Evolutionary conservation across 2,329 filamentous ascomycete species (phyloP).

Genomic region (Neopestalotiopsis clavispora): DNA sequence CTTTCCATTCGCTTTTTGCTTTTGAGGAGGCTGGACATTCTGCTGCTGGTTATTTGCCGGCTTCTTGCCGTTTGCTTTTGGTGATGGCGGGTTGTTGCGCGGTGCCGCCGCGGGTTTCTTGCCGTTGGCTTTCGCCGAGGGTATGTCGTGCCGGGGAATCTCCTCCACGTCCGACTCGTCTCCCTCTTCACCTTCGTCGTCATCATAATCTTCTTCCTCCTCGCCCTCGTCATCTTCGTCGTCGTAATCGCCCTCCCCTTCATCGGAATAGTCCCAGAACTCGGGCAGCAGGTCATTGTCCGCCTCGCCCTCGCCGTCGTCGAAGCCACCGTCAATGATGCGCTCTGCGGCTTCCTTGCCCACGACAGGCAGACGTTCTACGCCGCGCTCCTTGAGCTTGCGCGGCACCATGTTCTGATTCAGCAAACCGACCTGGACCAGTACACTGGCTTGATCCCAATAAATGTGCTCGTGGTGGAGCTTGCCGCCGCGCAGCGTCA

Average conservation of each 20-base stretch:
- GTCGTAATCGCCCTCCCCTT: conserved; percentile 20
- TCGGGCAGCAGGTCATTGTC: conserved; percentile 46
- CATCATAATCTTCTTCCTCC: background rate
- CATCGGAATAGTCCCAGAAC: conserved; percentile 38
- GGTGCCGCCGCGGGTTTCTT: background rate
- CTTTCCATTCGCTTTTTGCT: conserved; percentile 1
- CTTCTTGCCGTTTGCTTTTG: background rate
- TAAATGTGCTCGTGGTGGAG: conserved; percentile 70
- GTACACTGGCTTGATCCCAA: conserved; percentile 70
- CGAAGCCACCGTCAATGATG: conserved; percentile 38
- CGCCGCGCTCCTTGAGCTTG: conserved; percentile 37
- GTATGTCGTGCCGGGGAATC: background rate
- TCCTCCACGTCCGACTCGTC: conserved; percentile 5
- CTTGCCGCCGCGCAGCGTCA: conserved; percentile 67
- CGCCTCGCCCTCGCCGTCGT: conserved; percentile 46
- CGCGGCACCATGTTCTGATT: conserved; percentile 44
- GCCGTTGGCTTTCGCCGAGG: background rate
- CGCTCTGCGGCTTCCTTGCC: conserved; percentile 44
- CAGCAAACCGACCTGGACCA: conserved; percentile 66
- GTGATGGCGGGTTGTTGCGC: background rate
- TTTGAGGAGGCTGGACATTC: background rate
- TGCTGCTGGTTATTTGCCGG: background rate
- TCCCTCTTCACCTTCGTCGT: background rate
- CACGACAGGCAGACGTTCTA: conserved; percentile 44
- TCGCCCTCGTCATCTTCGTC: background rate